A percentile compares a stretch with the other conserved stretches of the same genome.
Evolutionary conservation across 805 yeast species (phyloP).

Genomic region (Starmerella floricola): DNA sequence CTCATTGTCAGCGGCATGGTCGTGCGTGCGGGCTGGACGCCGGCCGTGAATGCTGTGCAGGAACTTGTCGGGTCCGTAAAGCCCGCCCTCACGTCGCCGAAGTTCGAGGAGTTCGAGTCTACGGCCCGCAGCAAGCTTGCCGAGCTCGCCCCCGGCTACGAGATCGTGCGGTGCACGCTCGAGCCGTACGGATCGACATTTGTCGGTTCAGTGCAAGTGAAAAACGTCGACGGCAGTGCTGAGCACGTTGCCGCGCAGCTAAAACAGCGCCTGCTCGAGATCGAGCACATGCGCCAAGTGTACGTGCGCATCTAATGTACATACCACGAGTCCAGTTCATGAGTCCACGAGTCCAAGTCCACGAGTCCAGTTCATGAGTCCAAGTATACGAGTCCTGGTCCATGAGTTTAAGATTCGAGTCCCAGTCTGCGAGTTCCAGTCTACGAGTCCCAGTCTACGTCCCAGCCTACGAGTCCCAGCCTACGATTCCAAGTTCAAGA

Average conservation of each 20-base stretch:
- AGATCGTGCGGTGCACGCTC: constrained; percentile 13
- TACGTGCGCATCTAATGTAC: constrained; percentile 17
- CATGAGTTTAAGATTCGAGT: no score
- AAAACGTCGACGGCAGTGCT: constrained; percentile 14
- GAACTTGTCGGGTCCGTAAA: constrained; percentile 58
- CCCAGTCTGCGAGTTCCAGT: no score
- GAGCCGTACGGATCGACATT: constrained; percentile 24
- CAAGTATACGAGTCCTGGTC: no score
- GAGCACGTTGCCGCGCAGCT: constrained; percentile 17
- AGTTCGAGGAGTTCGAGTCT: constrained; percentile 11
- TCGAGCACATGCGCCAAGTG: constrained; percentile 21
- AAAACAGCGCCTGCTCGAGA: constrained; percentile 12
- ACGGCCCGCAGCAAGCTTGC: constrained; percentile 9
- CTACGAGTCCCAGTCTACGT: no score
- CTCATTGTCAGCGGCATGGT: constrained; percentile 69
- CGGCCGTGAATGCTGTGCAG: constrained; percentile 53
- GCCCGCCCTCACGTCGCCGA: constrained; percentile 16
- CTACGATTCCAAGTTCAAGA: no score
- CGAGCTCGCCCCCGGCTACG: constrained; percentile 13
- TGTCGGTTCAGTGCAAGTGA: constrained; percentile 18
- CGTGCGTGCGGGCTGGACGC: constrained; percentile 71
- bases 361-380: no score
- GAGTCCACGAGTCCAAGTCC: no score
- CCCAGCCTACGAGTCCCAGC: no score
- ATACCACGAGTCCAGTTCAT: no score